Conservation (phyloP, 2,329 filamentous ascomycete species). For the Didymella lethalis region DNA sequence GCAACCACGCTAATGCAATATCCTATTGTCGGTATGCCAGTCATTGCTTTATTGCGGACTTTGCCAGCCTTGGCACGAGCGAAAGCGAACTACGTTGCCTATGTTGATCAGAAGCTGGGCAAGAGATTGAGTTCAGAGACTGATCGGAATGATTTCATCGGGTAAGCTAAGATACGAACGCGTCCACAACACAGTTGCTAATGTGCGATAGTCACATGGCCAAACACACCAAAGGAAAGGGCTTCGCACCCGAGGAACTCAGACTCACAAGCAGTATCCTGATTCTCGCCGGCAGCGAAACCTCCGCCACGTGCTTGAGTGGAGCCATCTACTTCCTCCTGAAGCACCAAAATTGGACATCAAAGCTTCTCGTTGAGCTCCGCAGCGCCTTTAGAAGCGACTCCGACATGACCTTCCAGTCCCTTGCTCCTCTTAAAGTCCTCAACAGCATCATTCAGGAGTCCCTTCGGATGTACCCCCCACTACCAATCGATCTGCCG, state of each 20-base stretch:
- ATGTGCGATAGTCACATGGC: not conserved
- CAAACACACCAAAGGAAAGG: not conserved
- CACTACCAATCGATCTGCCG: slow-evolving; percentile 48
- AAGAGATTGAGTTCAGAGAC: not conserved
- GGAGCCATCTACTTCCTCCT: slow-evolving; percentile 39
- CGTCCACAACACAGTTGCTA: not conserved
- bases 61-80: not conserved
- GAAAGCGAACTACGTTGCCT: not conserved
- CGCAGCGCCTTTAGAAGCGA: slow-evolving; percentile 27
- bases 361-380: slow-evolving; percentile 31
- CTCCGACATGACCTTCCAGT: slow-evolving; percentile 21
- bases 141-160: not conserved
- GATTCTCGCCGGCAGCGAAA: slow-evolving; percentile 41
- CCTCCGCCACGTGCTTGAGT: slow-evolving; percentile 35
- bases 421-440: slow-evolving; percentile 40
- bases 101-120: not conserved
- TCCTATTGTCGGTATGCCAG: not conserved
- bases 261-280: slow-evolving; percentile 16
- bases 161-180: not conserved
- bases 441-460: slow-evolving; percentile 56
- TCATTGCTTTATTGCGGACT: not conserved
- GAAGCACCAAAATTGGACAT: slow-evolving; percentile 25
- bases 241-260: not conserved
- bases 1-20: slow-evolving; percentile 1
- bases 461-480: slow-evolving; percentile 55